Percentiles rank a stretch among this genome's conserved stretches.
Evolutionary conservation across 2,329 filamentous ascomycete genomes (phyloP).

Genomic region (Fragosphaeria purpurea): DNA sequence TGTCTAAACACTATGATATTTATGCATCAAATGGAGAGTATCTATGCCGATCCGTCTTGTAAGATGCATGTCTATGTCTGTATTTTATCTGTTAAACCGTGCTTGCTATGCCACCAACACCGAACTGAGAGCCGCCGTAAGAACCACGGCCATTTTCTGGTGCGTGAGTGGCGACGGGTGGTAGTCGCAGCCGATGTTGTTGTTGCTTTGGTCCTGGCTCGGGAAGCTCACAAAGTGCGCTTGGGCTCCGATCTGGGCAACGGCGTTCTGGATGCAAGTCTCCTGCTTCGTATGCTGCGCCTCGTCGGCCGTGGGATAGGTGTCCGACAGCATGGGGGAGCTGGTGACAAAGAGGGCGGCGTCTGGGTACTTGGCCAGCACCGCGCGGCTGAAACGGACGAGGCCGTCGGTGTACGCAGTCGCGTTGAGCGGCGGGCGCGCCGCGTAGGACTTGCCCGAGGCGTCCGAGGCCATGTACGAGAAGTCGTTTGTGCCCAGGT

Average conservation of each 20-base stretch:
- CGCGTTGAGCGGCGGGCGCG: slow-evolving; percentile 20
- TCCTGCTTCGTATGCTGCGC: slow-evolving; percentile 28
- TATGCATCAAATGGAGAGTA: no score
- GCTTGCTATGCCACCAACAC: no score
- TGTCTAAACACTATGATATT: no score
- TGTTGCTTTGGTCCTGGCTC: slow-evolving; percentile 21
- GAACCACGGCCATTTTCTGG: slow-evolving; percentile 9
- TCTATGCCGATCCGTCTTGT: no score
- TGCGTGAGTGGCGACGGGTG: slow-evolving; percentile 31
- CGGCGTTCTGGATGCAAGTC: slow-evolving; percentile 23
- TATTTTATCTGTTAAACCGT: no score
- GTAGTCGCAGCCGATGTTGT: slow-evolving; percentile 31
- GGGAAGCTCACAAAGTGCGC: slow-evolving; percentile 32
- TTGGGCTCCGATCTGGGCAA: slow-evolving; percentile 20
- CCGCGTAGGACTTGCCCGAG: slow-evolving; percentile 19
- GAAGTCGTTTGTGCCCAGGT: slow-evolving; percentile 16
- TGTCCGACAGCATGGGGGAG: slow-evolving; percentile 29
- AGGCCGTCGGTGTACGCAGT: slow-evolving; percentile 19
- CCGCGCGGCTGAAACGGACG: slow-evolving; percentile 21
- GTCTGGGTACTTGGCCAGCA: slow-evolving; percentile 25
- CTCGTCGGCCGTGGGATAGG: slow-evolving; percentile 25
- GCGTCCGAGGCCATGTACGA: no score
- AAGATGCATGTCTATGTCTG: no score
- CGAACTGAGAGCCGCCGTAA: slow-evolving; percentile 3
- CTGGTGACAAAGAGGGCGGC: slow-evolving; percentile 30